Evolutionary conservation across 2,329 filamentous ascomycete genomes (phyloP).

Genomic region (Dothideomycetes sp.): DNA sequence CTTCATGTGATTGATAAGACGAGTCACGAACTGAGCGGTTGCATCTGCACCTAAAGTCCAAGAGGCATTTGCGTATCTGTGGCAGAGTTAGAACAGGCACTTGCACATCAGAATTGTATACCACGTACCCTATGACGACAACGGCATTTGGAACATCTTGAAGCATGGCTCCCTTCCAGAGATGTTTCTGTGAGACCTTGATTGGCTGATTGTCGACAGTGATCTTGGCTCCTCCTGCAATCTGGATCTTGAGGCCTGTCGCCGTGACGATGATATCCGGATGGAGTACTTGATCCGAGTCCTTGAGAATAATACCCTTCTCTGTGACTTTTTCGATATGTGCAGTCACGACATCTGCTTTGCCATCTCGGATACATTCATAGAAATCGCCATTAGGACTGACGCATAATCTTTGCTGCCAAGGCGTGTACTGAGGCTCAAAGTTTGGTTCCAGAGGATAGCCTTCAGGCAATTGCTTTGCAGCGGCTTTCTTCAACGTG

Average conservation of each 20-base stretch:
- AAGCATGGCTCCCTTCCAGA: constrained; percentile 55
- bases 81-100: too few relatives aligned
- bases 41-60: constrained; percentile 57
- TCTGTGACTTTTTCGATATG: constrained; percentile 43
- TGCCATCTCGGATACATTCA: constrained; percentile 40
- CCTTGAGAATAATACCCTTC: constrained; percentile 40
- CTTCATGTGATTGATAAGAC: constrained; percentile 44
- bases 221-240: constrained; percentile 46
- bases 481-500: constrained; percentile 36
- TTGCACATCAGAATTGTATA: too few relatives aligned
- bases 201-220: constrained; percentile 42
- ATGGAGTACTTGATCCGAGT: constrained; percentile 36
- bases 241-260: constrained; percentile 49
- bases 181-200: constrained; percentile 41
- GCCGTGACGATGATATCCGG: constrained; percentile 58
- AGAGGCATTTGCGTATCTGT: constrained; percentile 50
- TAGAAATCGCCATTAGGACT: constrained; percentile 55
- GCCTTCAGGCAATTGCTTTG: constrained; percentile 35
- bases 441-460: constrained; percentile 40
- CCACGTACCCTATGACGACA: constrained; percentile 49
- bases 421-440: constrained; percentile 40
- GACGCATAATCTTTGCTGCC: constrained; percentile 69
- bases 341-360: constrained; percentile 46
- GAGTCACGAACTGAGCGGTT: constrained; percentile 40
- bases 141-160: constrained; percentile 53